These are phyloP conservation scores for Hemerocallis citrina DNA, from an alignment of 106 monocot genomes.

Conservation along the genomic window DNA sequence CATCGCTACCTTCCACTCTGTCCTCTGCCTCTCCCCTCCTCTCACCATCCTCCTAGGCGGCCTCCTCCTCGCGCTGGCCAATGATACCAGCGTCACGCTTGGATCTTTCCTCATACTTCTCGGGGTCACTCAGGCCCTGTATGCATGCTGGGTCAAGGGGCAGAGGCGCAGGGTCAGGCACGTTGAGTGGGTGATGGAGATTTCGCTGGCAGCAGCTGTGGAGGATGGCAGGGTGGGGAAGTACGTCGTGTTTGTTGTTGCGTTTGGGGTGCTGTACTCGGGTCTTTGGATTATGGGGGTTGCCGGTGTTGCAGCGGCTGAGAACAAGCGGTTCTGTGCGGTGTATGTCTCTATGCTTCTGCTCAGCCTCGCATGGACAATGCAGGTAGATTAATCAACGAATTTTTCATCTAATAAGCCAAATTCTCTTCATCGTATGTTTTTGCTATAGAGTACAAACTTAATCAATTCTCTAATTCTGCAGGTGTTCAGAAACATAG, in stretches of 20 bases:
- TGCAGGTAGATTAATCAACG: constrained; percentile 27
- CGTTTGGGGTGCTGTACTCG: constrained; percentile 19
- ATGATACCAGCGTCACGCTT: constrained; percentile 16
- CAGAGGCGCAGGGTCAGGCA: constrained; percentile 20
- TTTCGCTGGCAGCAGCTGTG: constrained; percentile 3
- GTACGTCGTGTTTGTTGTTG: constrained; percentile 12
- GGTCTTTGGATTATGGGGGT: constrained; percentile 42
- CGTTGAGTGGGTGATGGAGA: constrained; percentile 27
- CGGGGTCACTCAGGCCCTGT: constrained; percentile 27
- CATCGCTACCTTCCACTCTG: constrained; percentile 14
- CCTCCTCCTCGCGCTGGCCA: constrained; percentile 34
- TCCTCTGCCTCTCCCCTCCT: constrained; percentile 51
- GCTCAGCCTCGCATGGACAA: constrained; percentile 65
- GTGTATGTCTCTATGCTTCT: constrained; percentile 43
- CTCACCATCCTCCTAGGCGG: constrained; percentile 21
- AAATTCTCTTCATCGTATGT: not conserved
- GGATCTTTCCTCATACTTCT: constrained; percentile 11
- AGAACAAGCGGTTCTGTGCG: constrained; percentile 12
- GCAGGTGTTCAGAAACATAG: constrained; percentile 27
- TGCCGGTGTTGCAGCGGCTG: constrained; percentile 23
- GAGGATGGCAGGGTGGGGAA: not conserved
- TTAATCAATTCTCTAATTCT: no score
- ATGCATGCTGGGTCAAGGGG: constrained; percentile 68
- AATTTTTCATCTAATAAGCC: not conserved
- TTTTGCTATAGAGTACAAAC: not conserved